phyloP scores from a whole-genome alignment of 352 stramenopile species.

The Phytophthora pini region DNA sequence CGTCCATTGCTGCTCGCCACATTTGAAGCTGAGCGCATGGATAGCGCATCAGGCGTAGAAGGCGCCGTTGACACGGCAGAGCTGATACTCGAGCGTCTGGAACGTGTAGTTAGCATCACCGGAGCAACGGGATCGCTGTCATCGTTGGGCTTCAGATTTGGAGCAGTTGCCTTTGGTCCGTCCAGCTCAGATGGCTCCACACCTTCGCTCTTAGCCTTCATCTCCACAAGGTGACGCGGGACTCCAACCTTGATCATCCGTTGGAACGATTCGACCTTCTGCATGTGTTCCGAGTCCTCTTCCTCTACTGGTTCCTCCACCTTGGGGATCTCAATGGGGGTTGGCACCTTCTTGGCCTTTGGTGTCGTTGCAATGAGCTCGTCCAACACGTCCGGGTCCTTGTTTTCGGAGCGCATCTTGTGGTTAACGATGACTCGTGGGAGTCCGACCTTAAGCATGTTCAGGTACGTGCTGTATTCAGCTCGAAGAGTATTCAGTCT shows the following conservation, averaged over 20 bases:
- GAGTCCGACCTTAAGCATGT: slow-evolving; percentile 83
- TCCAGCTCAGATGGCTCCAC: slow-evolving; percentile 59
- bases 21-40: slow-evolving; percentile 21
- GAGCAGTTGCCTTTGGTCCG: background rate
- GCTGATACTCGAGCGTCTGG: slow-evolving; percentile 49
- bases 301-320: slow-evolving; percentile 37
- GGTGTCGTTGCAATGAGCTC: slow-evolving; percentile 40
- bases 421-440: slow-evolving; percentile 72
- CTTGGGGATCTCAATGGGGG: slow-evolving; percentile 39
- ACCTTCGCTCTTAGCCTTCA: slow-evolving; percentile 63
- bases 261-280: slow-evolving; percentile 66
- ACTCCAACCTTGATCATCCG: slow-evolving; percentile 78
- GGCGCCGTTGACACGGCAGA: slow-evolving; percentile 37
- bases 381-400: slow-evolving; percentile 67
- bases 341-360: slow-evolving; percentile 42
- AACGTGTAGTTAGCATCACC: slow-evolving; percentile 24
- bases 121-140: slow-evolving; percentile 28
- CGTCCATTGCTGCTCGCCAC: slow-evolving; percentile 19
- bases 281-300: slow-evolving; percentile 39
- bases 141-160: slow-evolving; percentile 35
- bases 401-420: slow-evolving; percentile 68
- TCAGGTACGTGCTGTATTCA: slow-evolving; percentile 64
- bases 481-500: slow-evolving; percentile 26
- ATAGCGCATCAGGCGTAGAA: slow-evolving; percentile 38
- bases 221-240: slow-evolving; percentile 62